These are phyloP conservation scores for Geranium rotundifolium DNA, from an alignment of 345 rosid species.

Conservation along the genomic window DNA sequence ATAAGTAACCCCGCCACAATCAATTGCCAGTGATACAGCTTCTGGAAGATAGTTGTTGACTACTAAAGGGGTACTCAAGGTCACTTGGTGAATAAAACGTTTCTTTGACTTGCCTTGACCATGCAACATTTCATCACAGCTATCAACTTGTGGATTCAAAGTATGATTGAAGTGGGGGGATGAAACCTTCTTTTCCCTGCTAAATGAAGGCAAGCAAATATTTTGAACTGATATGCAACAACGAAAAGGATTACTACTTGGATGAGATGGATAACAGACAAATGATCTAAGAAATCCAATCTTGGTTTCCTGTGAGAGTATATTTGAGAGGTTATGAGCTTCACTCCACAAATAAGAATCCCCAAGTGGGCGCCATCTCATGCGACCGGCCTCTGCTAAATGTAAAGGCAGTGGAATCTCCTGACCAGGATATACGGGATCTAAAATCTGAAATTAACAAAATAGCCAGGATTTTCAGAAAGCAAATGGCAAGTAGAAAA, in stretches of 20 bases:
- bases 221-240: slow-evolving; percentile 70
- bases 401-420: slow-evolving; percentile 84
- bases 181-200: slow-evolving; percentile 22
- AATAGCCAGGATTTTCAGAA: slow-evolving; percentile 3
- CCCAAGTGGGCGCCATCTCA: slow-evolving; percentile 89
- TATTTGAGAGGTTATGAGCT: slow-evolving; percentile 59
- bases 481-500: slow-evolving; percentile 3
- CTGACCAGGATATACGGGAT: slow-evolving; percentile 83
- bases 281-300: slow-evolving; percentile 69
- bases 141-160: slow-evolving; percentile 23
- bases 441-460: slow-evolving; percentile 50
- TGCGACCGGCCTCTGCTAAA: slow-evolving; percentile 80
- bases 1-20: slow-evolving; percentile 59
- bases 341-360: slow-evolving; percentile 86
- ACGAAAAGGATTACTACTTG: slow-evolving; percentile 77
- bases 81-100: slow-evolving; percentile 50
- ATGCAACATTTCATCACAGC: slow-evolving; percentile 20
- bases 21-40: slow-evolving; percentile 46
- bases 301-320: slow-evolving; percentile 69
- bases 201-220: slow-evolving; percentile 40
- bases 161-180: slow-evolving; percentile 8
- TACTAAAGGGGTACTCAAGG: slow-evolving; percentile 63
- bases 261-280: slow-evolving; percentile 90
- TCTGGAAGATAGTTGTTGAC: slow-evolving; percentile 74
- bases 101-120: slow-evolving; percentile 30